Percentiles rank a stretch among this genome's conserved stretches.
These are phyloP conservation scores for Oryza nivara DNA, from an alignment of 176 grass and related monocot species.

Conservation along the genomic window DNA sequence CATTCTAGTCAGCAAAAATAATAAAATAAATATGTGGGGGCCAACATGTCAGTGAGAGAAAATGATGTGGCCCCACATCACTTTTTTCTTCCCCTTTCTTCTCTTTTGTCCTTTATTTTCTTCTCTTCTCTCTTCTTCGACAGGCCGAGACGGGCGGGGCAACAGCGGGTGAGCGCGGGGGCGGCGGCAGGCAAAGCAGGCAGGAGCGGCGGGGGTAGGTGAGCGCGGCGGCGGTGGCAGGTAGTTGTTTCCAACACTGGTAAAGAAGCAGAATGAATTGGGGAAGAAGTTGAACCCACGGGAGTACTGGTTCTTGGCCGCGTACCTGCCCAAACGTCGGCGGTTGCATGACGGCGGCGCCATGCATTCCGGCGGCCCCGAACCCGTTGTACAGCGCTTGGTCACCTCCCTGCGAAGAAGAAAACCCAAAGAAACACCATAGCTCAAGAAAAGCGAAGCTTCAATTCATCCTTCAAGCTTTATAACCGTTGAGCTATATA, in stretches of 20 bases:
- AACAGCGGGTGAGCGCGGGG: too few species aligned
- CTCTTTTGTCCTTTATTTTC: too few species aligned
- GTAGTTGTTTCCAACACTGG: not conserved
- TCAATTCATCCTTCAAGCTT: not conserved
- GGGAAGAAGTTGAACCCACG: not conserved
- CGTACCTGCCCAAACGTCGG: slow-evolving; percentile 51
- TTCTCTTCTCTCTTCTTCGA: too few species aligned
- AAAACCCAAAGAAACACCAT: not conserved
- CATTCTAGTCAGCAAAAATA: too few species aligned
- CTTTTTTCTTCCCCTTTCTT: too few species aligned
- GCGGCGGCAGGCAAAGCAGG: too few species aligned
- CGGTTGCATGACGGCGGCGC: slow-evolving; percentile 14
- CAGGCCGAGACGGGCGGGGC: too few species aligned
- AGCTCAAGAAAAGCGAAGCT: not conserved
- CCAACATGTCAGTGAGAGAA: too few species aligned
- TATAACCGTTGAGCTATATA: not conserved
- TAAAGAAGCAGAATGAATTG: not conserved
- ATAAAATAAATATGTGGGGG: too few species aligned
- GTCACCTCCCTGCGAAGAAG: slow-evolving; percentile 38
- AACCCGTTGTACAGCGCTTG: slow-evolving; percentile 54
- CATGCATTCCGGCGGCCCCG: slow-evolving; percentile 41
- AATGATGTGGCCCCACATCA: too few species aligned
- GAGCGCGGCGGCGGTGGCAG: too few species aligned
- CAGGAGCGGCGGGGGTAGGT: too few species aligned
- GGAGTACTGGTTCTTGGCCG: not conserved